These are phyloP conservation scores for Phyllosticta citriasiana DNA, from an alignment of 2,329 filamentous ascomycete species.

Conservation along the genomic window DNA sequence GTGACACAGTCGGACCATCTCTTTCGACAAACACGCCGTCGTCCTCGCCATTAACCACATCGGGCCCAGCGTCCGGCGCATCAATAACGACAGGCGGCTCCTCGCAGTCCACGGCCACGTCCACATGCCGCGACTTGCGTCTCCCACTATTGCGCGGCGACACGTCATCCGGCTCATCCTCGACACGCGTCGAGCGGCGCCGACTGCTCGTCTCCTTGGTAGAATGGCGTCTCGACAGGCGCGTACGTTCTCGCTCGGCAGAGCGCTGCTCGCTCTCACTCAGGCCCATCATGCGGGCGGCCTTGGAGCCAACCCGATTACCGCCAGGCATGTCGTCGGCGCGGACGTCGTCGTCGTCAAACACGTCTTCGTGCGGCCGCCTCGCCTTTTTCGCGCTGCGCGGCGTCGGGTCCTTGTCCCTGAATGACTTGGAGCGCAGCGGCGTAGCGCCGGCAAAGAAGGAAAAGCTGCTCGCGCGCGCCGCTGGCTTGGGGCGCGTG, in stretches of 20 bases:
- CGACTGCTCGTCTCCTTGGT: slow-evolving; percentile 30
- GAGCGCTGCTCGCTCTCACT: slow-evolving; percentile 18
- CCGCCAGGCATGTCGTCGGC: slow-evolving; percentile 36
- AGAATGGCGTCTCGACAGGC: slow-evolving; percentile 32
- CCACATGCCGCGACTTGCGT: slow-evolving; percentile 11
- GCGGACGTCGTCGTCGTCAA: slow-evolving; percentile 61
- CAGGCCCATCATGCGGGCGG: slow-evolving; percentile 64
- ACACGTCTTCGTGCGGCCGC: neutral
- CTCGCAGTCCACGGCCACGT: slow-evolving; percentile 17
- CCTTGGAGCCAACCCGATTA: slow-evolving; percentile 58
- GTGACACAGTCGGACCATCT: slow-evolving; percentile 34
- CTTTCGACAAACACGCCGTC: slow-evolving; percentile 41
- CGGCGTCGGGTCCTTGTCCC: slow-evolving; percentile 51
- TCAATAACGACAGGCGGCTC: slow-evolving; percentile 34
- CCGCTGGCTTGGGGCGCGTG: slow-evolving; percentile 21
- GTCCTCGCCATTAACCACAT: slow-evolving; percentile 36
- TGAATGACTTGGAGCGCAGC: slow-evolving; percentile 58
- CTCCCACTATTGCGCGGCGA: slow-evolving; percentile 19
- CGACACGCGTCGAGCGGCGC: slow-evolving; percentile 35
- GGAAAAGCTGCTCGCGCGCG: slow-evolving; percentile 52
- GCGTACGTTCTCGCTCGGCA: slow-evolving; percentile 14
- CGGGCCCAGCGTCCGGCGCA: slow-evolving; percentile 28
- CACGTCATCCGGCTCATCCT: slow-evolving; percentile 46
- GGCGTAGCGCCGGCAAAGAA: slow-evolving; percentile 49
- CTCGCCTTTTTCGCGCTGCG: slow-evolving; percentile 38